Percentiles rank a stretch among this genome's conserved stretches.
Evolutionary conservation across 768 basidiomycete genomes (phyloP).

Genomic region (Daedaleopsis sinensis): DNA sequence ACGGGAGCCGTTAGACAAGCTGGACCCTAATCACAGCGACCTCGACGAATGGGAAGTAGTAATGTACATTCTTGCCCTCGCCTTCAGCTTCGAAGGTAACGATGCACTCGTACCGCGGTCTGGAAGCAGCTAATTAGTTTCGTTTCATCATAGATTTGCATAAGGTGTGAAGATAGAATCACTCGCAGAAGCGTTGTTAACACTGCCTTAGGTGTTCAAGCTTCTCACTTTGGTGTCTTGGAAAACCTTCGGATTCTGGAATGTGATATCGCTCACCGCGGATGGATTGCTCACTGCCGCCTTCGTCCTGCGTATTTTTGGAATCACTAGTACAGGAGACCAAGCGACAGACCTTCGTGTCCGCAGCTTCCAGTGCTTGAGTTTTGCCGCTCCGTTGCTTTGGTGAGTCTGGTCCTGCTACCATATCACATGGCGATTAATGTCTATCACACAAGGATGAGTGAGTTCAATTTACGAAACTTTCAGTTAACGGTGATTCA

Average conservation of each 20-base stretch:
- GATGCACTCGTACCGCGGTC: conserved; percentile 1
- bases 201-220: conserved; percentile 57
- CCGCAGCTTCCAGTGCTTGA: conserved; percentile 85
- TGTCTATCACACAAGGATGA: conserved; percentile 66
- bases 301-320: conserved; percentile 70
- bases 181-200: background rate
- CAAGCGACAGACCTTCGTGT: conserved; percentile 48
- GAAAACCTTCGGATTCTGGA: conserved; percentile 86
- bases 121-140: background rate
- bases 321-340: conserved; percentile 43
- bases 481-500: background rate
- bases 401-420: conserved; percentile 55
- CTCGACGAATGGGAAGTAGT: conserved; percentile 82
- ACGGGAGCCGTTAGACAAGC: conserved; percentile 72
- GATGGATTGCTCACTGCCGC: conserved; percentile 74
- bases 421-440: background rate
- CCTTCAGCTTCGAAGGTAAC: conserved; percentile 81
- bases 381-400: conserved; percentile 85
- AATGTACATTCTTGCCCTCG: conserved; percentile 76
- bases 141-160: conserved; percentile 45
- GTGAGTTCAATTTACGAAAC: conserved; percentile 45
- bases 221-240: conserved; percentile 76
- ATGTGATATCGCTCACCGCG: conserved; percentile 67
- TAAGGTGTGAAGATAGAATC: conserved; percentile 43
- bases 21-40: conserved; percentile 53